Percentiles rank a stretch among this genome's conserved stretches.
Evolutionary conservation across 177 flowering plant species (phyloP).

Genomic region (Vitis hybrid): DNA sequence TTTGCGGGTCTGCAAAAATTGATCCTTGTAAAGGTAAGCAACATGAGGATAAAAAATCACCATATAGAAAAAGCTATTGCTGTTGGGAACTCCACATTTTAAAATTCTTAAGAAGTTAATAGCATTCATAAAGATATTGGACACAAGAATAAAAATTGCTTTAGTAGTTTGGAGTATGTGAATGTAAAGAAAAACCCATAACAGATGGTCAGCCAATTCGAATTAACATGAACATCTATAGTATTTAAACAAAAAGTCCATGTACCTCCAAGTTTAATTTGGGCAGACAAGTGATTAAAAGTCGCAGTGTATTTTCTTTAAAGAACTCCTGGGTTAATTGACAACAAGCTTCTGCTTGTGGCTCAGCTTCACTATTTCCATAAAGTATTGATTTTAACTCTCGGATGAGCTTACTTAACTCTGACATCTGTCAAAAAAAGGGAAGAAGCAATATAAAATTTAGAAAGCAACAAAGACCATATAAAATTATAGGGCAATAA

Average conservation of each 20-base stretch:
- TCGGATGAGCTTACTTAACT: constrained; percentile 57
- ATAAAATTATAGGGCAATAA: background rate
- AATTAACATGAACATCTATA: background rate
- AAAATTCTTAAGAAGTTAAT: background rate
- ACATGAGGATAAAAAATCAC: background rate
- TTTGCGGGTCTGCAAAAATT: constrained; percentile 64
- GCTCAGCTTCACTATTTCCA: constrained; percentile 89
- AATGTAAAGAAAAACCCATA: background rate
- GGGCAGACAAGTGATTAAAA: constrained; percentile 69
- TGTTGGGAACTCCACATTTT: no score
- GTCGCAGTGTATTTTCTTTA: constrained; percentile 67
- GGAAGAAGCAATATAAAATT: background rate
- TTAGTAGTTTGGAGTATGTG: background rate
- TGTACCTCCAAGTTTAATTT: constrained; percentile 85
- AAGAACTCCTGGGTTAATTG: constrained; percentile 91
- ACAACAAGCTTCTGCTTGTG: constrained; percentile 85
- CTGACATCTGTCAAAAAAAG: constrained; percentile 55
- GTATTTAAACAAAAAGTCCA: background rate
- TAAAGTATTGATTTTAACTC: constrained; percentile 77
- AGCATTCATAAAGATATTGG: background rate
- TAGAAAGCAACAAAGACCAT: background rate
- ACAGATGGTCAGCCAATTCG: background rate
- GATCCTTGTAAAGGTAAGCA: constrained; percentile 10
- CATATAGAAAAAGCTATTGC: background rate
- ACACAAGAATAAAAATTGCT: background rate